A percentile compares a stretch with the other conserved stretches of the same genome.
Evolutionary conservation across 331 rosid genomes (phyloP).

Genomic region (Spiraea crenata): DNA sequence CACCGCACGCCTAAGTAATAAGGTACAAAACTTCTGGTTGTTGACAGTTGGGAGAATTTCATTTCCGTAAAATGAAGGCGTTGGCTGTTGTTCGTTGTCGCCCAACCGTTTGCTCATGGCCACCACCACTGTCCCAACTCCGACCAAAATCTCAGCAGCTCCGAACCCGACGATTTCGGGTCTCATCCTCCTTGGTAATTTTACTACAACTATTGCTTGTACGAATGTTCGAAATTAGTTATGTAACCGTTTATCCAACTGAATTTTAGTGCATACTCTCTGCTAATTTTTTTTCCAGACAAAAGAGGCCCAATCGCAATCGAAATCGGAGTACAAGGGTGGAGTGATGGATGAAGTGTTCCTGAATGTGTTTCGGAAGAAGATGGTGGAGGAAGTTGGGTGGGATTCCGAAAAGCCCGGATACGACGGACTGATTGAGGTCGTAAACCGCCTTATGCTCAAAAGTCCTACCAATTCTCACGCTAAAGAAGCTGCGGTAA

Average conservation of each 20-base stretch:
- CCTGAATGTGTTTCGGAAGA: slow-evolving; percentile 69
- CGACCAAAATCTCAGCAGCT: slow-evolving; percentile 17
- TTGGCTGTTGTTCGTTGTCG: slow-evolving; percentile 39
- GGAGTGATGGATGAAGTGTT: slow-evolving; percentile 64
- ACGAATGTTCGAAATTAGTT: background rate
- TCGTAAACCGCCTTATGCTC: slow-evolving; percentile 65
- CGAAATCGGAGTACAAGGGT: slow-evolving; percentile 46
- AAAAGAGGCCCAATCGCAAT: slow-evolving; percentile 9
- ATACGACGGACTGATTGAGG: slow-evolving; percentile 84
- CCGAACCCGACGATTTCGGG: slow-evolving; percentile 25
- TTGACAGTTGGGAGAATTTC: background rate
- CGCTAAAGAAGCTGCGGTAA: slow-evolving; percentile 76
- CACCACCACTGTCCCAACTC: background rate
- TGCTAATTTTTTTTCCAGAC: background rate
- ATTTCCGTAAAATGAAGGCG: slow-evolving; percentile 43
- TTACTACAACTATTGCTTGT: background rate
- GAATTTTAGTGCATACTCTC: background rate
- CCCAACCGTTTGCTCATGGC: slow-evolving; percentile 21
- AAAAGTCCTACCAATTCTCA: slow-evolving; percentile 59
- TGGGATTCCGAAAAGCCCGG: slow-evolving; percentile 83
- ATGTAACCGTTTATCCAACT: background rate
- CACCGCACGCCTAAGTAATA: too few species aligned
- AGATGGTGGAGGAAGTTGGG: slow-evolving; percentile 75
- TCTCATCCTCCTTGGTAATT: slow-evolving; percentile 43
- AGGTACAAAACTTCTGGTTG: too few species aligned